These are phyloP conservation scores for Suillus sp. DNA, from an alignment of 768 basidiomycete species.

Conservation along the genomic window DNA sequence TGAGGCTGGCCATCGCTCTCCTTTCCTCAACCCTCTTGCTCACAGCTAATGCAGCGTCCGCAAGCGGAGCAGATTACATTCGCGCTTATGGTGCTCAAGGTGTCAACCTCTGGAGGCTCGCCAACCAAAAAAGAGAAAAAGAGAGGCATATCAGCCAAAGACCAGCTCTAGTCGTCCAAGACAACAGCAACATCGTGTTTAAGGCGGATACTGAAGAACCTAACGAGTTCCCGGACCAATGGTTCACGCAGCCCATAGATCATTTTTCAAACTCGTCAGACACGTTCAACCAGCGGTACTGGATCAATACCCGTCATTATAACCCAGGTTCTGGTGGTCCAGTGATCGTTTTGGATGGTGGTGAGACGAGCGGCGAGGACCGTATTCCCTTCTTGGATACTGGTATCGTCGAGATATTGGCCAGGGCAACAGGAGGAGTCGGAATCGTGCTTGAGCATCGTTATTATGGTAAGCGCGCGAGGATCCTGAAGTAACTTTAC, in stretches of 20 bases:
- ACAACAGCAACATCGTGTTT: conserved; percentile 17
- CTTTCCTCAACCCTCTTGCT: neutral
- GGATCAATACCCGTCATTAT: conserved; percentile 87
- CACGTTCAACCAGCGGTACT: conserved; percentile 88
- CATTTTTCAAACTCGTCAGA: conserved; percentile 64
- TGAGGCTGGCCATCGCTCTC: conserved; percentile 3
- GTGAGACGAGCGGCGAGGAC: conserved; percentile 86
- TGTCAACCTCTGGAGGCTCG: conserved; percentile 66
- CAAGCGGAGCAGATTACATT: conserved; percentile 6
- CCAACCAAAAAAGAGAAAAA: conserved; percentile 26
- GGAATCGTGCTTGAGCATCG: conserved; percentile 92
- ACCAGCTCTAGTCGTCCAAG: conserved; percentile 28
- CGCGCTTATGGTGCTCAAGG: conserved; percentile 47
- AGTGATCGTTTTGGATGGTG: conserved; percentile 89
- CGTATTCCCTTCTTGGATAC: conserved; percentile 57
- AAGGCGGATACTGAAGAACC: conserved; percentile 16
- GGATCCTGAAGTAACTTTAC: conserved; percentile 15
- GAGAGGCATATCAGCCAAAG: conserved; percentile 14
- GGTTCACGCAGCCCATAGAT: conserved; percentile 85
- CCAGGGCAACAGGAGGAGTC: conserved; percentile 83
- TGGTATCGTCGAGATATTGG: conserved; percentile 85
- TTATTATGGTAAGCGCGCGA: conserved; percentile 64
- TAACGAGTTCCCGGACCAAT: conserved; percentile 56
- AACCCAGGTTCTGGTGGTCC: conserved; percentile 70
- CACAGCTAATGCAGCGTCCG: conserved; percentile 3